These are phyloP conservation scores for Przewalskia tangutica DNA, from an alignment of 257 asterid genomes.

Conservation along the genomic window DNA sequence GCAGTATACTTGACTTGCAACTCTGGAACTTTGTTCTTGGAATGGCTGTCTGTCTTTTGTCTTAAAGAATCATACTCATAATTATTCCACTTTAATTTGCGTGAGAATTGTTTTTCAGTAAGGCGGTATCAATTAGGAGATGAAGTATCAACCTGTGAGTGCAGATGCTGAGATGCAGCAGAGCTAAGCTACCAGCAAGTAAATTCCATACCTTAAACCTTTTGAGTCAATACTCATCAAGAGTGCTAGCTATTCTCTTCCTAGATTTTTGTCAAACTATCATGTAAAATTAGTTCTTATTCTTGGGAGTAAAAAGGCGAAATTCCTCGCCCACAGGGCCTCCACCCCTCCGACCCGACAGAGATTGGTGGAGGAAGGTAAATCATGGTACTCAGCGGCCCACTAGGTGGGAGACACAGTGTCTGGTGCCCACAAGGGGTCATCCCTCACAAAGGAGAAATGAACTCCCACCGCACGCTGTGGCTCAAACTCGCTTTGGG, in stretches of 20 bases:
- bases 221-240: slow-evolving; percentile 1
- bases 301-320: too few species aligned
- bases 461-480: too few species aligned
- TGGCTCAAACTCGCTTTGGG: too few species aligned
- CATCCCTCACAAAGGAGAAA: too few species aligned
- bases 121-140: slow-evolving; percentile 89
- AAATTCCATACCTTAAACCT: slow-evolving; percentile 18
- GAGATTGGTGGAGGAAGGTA: too few species aligned
- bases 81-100: not conserved
- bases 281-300: not conserved
- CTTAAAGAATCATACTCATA: not conserved
- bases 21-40: not conserved
- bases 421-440: too few species aligned
- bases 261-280: not conserved
- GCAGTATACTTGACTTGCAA: not conserved
- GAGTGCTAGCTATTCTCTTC: not conserved
- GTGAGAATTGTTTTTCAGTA: slow-evolving; percentile 37
- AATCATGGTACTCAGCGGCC: too few species aligned
- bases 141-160: slow-evolving; percentile 70
- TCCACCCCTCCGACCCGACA: too few species aligned
- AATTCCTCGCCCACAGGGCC: too few species aligned
- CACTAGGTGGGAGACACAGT: too few species aligned
- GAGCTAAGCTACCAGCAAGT: slow-evolving; percentile 97
- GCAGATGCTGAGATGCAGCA: slow-evolving; percentile 93
- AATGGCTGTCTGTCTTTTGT: not conserved